phyloP scores from a whole-genome alignment of 2,329 filamentous ascomycete species.

The Trichoderma arundinaceum region DNA sequence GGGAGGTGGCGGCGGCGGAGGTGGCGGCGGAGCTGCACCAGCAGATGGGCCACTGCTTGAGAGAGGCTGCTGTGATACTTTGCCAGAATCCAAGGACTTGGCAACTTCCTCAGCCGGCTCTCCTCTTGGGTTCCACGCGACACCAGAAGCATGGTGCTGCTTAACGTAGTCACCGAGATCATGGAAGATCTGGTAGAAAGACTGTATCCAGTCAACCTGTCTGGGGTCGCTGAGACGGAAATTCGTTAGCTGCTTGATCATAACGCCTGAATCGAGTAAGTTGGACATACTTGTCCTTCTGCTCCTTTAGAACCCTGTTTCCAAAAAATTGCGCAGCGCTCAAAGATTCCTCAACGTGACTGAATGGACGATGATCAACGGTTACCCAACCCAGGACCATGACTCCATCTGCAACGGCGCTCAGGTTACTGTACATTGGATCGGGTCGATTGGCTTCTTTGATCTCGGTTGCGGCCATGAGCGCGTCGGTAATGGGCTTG shows the following conservation, averaged over 20 bases:
- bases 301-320: constrained; percentile 89
- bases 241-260: constrained; percentile 23
- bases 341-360: constrained; percentile 83
- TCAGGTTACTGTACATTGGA: constrained; percentile 78
- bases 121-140: constrained; percentile 85
- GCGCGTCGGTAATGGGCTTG: constrained; percentile 83
- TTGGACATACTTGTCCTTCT: constrained; percentile 68
- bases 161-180: constrained; percentile 84
- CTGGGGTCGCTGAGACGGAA: constrained; percentile 66
- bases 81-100: constrained; percentile 57
- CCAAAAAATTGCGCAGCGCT: constrained; percentile 91
- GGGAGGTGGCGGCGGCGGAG: constrained; percentile 73
- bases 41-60: constrained; percentile 53
- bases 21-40: constrained; percentile 58
- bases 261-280: neutral
- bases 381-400: constrained; percentile 90
- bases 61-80: constrained; percentile 1
- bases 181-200: constrained; percentile 91
- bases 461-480: constrained; percentile 78
- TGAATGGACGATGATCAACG: constrained; percentile 79
- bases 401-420: constrained; percentile 87
- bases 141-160: constrained; percentile 76
- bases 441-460: constrained; percentile 81
- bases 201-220: constrained; percentile 86
- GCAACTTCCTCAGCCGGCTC: constrained; percentile 71